phyloP scores from a whole-genome alignment of 2,329 filamentous ascomycete genomes.

The Trichoderma asperellum region DNA sequence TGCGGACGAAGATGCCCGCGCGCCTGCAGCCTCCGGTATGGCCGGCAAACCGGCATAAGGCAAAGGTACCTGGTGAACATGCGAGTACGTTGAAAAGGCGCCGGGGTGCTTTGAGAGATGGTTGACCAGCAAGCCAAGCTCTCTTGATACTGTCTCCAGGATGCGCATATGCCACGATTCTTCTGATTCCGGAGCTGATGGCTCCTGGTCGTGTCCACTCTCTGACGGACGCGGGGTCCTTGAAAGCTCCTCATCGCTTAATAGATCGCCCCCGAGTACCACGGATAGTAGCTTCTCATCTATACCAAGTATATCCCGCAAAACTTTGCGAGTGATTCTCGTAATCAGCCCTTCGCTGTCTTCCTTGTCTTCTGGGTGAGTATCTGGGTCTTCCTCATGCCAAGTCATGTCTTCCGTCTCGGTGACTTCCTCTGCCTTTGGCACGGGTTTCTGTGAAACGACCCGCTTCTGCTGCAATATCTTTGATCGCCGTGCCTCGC shows the following conservation, averaged over 20 bases:
- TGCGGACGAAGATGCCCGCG: constrained; percentile 37
- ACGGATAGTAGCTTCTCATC: constrained; percentile 84
- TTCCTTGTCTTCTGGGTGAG: constrained; percentile 48
- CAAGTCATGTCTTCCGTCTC: constrained; percentile 51
- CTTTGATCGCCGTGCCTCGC: constrained; percentile 67
- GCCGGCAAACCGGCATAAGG: constrained; percentile 79
- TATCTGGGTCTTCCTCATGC: constrained; percentile 45
- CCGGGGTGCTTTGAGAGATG: constrained; percentile 81
- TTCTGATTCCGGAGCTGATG: constrained; percentile 39
- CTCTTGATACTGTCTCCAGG: constrained; percentile 81
- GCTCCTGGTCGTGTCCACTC: constrained; percentile 33
- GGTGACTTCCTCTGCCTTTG: not conserved
- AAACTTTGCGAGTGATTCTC: constrained; percentile 80
- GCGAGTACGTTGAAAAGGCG: constrained; percentile 81
- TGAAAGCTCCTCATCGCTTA: constrained; percentile 54
- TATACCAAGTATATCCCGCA: constrained; percentile 87
- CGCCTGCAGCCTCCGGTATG: constrained; percentile 56
- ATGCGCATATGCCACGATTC: constrained; percentile 75
- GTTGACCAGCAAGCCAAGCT: constrained; percentile 82
- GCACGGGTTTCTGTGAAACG: constrained; percentile 46
- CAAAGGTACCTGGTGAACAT: constrained; percentile 64
- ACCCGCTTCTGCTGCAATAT: constrained; percentile 61
- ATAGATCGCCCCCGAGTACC: constrained; percentile 80
- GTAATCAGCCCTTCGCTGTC: constrained; percentile 73
- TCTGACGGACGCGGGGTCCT: constrained; percentile 50